Evolutionary conservation across 2,329 filamentous ascomycete genomes (phyloP), one percentile per base, ranked within the genome.

Genomic region (Coleophoma cylindrospora): DNA sequence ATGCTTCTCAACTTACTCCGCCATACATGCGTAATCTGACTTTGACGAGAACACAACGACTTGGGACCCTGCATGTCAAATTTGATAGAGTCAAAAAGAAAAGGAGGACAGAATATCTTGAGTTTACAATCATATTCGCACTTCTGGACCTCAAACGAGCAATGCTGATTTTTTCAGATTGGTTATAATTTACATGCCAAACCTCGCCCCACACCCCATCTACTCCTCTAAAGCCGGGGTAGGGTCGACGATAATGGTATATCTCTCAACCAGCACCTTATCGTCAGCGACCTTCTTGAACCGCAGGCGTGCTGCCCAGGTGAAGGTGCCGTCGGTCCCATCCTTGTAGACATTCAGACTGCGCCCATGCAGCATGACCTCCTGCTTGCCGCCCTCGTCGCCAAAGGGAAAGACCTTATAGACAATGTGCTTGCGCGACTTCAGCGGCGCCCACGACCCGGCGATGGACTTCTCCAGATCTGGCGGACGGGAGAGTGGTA

Each of bases 281-380:
- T 27, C 41, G 9, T 27, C 41, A 2, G 10, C 19, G 12, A 44
- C 12, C 41, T 27, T 33, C 9, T 21, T 44, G 9, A 44, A 44
- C 14, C 32, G 17, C 19, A 44, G 21, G 5, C 41, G 27, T n/a
- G 41, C 41, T 2, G 41, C 41, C 41, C 41, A 44, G n/a, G 41
- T 44, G 27, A 44, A 44, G 8, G 41, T 44, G 4, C 19, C 32
- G 12, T 44, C 19, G 5, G 21, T 27, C 4, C 41, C 41, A 27
- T 10, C n/a, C 41, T 44, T 44, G 27, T 44, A 33, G 1, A 2
- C 32, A 44, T 44, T 44, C 22, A 27, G 12, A 33, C 41, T 44
- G 13, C 41, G 27, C n/a, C 41, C 41, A 44, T 44, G 41, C 22
- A 44, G 15, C 41, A 44, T 44, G 32, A 44, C 22, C 41, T 44